Evolutionary conservation across 164 flowering plant species (phyloP), one percentile per base, ranked within the genome.

Genomic region (Kingdonia uniflora): DNA sequence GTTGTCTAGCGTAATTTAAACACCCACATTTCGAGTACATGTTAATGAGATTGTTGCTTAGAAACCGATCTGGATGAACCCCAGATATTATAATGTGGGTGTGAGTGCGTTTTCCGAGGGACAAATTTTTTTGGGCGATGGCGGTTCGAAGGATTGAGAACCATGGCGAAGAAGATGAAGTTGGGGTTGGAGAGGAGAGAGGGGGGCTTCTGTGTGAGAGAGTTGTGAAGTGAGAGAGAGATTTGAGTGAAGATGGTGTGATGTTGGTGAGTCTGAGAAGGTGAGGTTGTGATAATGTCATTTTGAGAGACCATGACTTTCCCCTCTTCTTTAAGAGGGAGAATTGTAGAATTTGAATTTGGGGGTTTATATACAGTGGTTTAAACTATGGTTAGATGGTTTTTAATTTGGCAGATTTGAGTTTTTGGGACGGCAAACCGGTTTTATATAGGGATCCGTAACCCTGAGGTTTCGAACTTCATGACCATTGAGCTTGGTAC

Each of bases 21-120:
- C 63, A 71, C 23, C 76, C 74, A 19, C 76, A 73, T 55, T 74
- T 80, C 1, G 66, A 52, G 37, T 78, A 80, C 75, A 76, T 60
- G 7, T 62, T 65, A 47, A 80, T 68, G 52, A 80, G 73, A 49
- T 78, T 78, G 74, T 80, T 80, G 58, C 64, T 55, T 40, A 74
- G 60, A 46, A 76, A 80, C 12, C 62, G 72, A 52, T 75, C 71
- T 26, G 25, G 24, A 19, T 5, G 1, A 37, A 55, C 47, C 22
- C 65, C 67, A 38, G 71, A 68, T 11, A 57, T 49, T 16, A 77
- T 46, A 21, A 77, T 70, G 40, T 57, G 64, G 2, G 76, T 70
- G 56, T 80, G 85, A 2, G 60, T 40, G 42, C 61, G 45, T 54
- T 76, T 73, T 6, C 77, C 77, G 3, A 73, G 75, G 47, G 23